Percentiles rank a stretch among this genome's conserved stretches.
Conservation (phyloP, 1,284 basidiomycete species). For the Moniliophthora roreri region DNA sequence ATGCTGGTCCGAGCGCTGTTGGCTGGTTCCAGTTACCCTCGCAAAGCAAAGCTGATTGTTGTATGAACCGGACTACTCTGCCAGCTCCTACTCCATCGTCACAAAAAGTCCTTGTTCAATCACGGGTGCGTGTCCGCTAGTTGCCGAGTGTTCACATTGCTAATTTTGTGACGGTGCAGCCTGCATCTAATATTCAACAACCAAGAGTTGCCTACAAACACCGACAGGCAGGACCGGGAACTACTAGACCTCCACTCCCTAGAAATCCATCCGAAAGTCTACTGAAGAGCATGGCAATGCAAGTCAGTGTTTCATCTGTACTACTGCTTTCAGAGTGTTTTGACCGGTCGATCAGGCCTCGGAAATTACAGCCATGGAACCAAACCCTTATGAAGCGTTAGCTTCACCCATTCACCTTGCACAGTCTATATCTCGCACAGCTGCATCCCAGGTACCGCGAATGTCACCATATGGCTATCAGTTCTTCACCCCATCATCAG, state of each 20-base stretch:
- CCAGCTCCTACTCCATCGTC: neutral
- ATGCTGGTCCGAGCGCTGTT: neutral
- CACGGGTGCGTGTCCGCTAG: neutral
- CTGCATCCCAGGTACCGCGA: neutral
- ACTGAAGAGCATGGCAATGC: neutral
- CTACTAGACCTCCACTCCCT: neutral
- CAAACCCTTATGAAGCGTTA: neutral
- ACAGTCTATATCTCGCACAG: neutral
- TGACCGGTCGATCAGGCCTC: neutral
- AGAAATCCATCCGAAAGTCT: neutral
- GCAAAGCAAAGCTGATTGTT: neutral
- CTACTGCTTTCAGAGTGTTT: neutral
- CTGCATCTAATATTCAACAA: neutral
- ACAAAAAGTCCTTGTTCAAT: neutral
- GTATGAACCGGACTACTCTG: neutral
- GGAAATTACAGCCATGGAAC: neutral
- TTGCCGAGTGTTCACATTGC: too few species aligned
- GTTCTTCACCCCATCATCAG: neutral
- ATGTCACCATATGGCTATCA: neutral
- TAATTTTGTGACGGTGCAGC: neutral
- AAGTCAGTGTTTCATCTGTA: neutral
- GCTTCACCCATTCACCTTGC: neutral
- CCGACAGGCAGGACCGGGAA: conserved; percentile 3
- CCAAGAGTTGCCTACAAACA: neutral
- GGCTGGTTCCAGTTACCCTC: conserved; percentile 2